Base-by-base conservation (phyloP, 1,139 yeast species). In the Sugiyamaella sp. region DNA sequence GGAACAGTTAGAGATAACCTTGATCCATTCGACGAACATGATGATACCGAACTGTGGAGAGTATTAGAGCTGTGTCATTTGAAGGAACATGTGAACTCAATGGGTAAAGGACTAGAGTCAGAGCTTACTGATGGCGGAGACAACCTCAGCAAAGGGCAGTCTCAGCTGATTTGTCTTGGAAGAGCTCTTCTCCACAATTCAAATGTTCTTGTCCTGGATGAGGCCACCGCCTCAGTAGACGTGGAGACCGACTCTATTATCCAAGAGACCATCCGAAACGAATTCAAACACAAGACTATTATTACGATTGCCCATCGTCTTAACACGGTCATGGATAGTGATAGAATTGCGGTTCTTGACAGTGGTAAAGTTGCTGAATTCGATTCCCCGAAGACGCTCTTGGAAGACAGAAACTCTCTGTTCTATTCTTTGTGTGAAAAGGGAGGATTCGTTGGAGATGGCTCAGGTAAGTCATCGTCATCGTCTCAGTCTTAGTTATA, bases 161-260 rank as follows among this genome's bases (percentile, higher is more conserved):
- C 87, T 46, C 95, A 87, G 69, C 71, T 87, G 49, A 71, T 87
- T 66, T 86, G 93, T 60, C 73, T 87, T 37, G 88, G 90, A 0
- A 74, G 95, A 56, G 93, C 89, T 0, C 72, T 87, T 44, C 72
- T 86, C 57, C 78, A 77, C 51, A 75, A 78, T n/a, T 80, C 89
- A 2, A 81, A 79, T 55, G 79, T 87, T 27, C 71, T 87, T 54
- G 79, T 87, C 19, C 71, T 87, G 48, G 95, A 87, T 66, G 95
- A 87, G 69, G 95, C 95, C 1, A 87, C 95, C 0, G 91, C 95
- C 0, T 85, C 91, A 1, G 90, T 87, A 24, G 95, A 87, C 66
- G 81, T 85, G 19, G 87, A 85, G 64, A 87, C 95, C 0, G 95
- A 87, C 63, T 78, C 78, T 58, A 79, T 86, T 53, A 81, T 87